Evolutionary conservation across 2,329 filamentous ascomycete species (phyloP), one percentile per base, ranked within the genome.

Genomic region (Drechslerella dactyloides): DNA sequence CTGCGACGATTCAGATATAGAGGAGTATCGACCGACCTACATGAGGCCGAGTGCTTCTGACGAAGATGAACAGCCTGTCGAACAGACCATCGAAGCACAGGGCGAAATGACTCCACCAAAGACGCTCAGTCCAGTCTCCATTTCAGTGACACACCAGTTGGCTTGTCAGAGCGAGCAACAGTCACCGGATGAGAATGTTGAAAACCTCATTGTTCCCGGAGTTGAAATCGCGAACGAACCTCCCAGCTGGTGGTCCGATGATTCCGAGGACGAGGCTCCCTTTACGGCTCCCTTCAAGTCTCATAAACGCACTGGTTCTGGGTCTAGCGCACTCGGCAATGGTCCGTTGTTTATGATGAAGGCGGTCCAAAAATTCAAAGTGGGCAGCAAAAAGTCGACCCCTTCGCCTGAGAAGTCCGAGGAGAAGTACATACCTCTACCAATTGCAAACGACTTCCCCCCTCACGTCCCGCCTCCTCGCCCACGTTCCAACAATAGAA

Each of bases 261-360:
- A 72, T 33, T 72, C 68, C 1, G 68, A 63, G 17, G 58, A 54
- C 7, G 51, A 55, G 50, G 46, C 50, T 8, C 3, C 42, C 19
- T 51, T 55, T 8, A 56, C 8, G 11, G 21, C 23, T 13, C 6
- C 40, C 11, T 27, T 10, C 4, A 65, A 56, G 35, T 15, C 48
- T n/a, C 68, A 72, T 42, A 72, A 61, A n/a, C 60, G 68, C 13
- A 60, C 37, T 21, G 60, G 60, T 19, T 72, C 68, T 21, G 68
- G 60, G 17, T 59, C 54, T 33, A 72, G 68, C 60, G 57, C 62
- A 19, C 68, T 72, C 21, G 68, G 68, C 56, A 56, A 44, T 19
- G 68, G 60, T 10, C 68, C 68, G 11, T 65, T 65, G 60, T 52
- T 72, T 33, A 72, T 72, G 68, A 54, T 42, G 37, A 70, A 60